Evolutionary conservation across 139 green algal species (phyloP).

Genomic region (Tetraselmis chui): DNA sequence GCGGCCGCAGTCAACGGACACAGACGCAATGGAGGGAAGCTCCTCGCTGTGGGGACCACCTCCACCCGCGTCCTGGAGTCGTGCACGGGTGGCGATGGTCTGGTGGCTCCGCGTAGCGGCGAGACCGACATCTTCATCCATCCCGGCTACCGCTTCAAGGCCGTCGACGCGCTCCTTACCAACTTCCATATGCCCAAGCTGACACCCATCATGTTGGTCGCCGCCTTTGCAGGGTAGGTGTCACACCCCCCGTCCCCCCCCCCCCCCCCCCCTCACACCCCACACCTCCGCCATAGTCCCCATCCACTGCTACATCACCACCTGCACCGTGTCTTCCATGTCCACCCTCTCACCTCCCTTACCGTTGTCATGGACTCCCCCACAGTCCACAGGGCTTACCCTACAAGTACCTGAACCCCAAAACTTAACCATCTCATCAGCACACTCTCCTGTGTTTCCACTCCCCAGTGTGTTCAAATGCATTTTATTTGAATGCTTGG

Average conservation of each 20-base stretch:
- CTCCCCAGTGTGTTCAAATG: too few relatives aligned
- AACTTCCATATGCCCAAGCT: slow-evolving; percentile 16
- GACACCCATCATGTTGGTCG: slow-evolving; percentile 16
- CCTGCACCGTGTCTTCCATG: too few relatives aligned
- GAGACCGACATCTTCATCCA: slow-evolving; percentile 10
- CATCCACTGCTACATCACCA: too few relatives aligned
- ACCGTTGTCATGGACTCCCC: too few relatives aligned
- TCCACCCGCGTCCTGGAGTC: slow-evolving; percentile 9
- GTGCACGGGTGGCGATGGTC: not conserved
- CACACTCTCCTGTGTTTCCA: too few relatives aligned
- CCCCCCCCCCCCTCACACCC: not conserved
- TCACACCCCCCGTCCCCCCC: not conserved
- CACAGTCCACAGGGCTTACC: too few relatives aligned
- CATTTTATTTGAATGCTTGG: too few relatives aligned
- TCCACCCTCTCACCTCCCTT: too few relatives aligned
- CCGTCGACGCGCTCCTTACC: slow-evolving; percentile 11
- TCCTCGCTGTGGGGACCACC: slow-evolving; percentile 16
- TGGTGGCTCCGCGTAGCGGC: not conserved
- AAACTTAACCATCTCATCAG: too few relatives aligned
- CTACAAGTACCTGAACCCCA: too few relatives aligned
- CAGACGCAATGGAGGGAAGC: not conserved
- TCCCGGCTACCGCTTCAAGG: slow-evolving; percentile 12
- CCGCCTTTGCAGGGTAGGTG: not conserved
- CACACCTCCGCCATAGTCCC: not conserved
- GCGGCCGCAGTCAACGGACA: not conserved